phyloP scores from a whole-genome alignment of 2,329 filamentous ascomycete species.

The Claviceps citrina region DNA sequence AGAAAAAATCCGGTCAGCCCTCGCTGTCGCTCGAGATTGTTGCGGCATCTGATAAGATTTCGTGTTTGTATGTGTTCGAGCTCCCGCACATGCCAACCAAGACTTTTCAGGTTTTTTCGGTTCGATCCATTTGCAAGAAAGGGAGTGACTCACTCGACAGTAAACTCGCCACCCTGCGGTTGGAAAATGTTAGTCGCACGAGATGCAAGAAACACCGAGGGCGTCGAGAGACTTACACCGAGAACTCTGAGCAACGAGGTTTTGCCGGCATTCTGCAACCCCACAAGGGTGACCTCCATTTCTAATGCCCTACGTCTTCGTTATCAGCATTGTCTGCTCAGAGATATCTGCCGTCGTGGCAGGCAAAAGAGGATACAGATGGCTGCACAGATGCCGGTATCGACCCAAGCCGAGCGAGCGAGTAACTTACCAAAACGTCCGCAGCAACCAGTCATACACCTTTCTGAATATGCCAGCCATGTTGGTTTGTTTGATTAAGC shows the following conservation, averaged over 20 bases:
- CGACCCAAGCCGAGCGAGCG: neutral
- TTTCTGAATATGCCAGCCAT: slow-evolving; percentile 89
- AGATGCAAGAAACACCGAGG: neutral
- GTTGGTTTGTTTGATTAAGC: neutral
- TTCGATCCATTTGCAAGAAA: neutral
- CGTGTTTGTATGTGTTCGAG: neutral
- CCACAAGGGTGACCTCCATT: slow-evolving; percentile 99
- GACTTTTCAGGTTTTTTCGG: neutral
- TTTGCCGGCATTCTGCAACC: slow-evolving; percentile 94
- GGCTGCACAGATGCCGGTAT: neutral
- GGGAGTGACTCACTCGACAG: slow-evolving; percentile 65
- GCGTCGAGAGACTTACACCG: slow-evolving; percentile 51
- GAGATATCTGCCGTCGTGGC: neutral
- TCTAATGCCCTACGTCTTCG: slow-evolving; percentile 64
- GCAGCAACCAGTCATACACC: slow-evolving; percentile 96
- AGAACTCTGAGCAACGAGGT: slow-evolving; percentile 86
- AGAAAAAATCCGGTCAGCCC: neutral
- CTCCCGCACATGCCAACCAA: neutral
- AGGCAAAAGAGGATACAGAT: too few species aligned
- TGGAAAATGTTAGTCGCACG: neutral
- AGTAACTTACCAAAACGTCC: slow-evolving; percentile 77
- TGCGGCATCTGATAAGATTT: neutral
- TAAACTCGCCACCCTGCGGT: slow-evolving; percentile 84
- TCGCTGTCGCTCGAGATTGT: neutral
- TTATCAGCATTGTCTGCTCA: slow-evolving; percentile 9